Conservation (phyloP, 371 early-diverging fungal species). For the Mucor racemosus region DNA sequence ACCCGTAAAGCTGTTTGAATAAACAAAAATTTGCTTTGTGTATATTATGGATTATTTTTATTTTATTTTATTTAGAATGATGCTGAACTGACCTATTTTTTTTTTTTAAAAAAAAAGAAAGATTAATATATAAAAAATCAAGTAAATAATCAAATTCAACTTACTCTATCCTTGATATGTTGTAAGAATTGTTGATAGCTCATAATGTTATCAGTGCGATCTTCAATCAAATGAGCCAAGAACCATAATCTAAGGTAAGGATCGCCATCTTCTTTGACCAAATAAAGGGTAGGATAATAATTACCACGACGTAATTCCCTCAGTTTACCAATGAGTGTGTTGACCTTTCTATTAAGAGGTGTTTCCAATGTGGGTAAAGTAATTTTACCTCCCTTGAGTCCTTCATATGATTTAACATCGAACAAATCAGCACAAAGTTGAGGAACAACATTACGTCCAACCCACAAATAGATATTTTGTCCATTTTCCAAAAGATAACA, state of each 20-base stretch:
- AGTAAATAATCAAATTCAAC: slow-evolving; percentile 1
- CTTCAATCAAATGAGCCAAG: slow-evolving; percentile 72
- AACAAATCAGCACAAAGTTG: slow-evolving; percentile 64
- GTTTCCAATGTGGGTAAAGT: background rate
- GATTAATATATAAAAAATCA: background rate
- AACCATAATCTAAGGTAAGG: slow-evolving; percentile 63
- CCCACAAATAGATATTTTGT: slow-evolving; percentile 73
- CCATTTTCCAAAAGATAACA: slow-evolving; percentile 77
- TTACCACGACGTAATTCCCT: slow-evolving; percentile 34
- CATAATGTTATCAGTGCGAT: slow-evolving; percentile 63
- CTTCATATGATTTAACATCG: slow-evolving; percentile 39
- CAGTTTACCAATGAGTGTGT: slow-evolving; percentile 37
- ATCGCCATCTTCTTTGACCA: slow-evolving; percentile 82
- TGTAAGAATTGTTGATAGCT: slow-evolving; percentile 87
- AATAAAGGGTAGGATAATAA: slow-evolving; percentile 46
- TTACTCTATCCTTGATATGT: slow-evolving; percentile 67
- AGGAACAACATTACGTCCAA: slow-evolving; percentile 71
- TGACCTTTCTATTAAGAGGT: slow-evolving; percentile 11
- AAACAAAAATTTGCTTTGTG: background rate
- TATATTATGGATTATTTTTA: slow-evolving; percentile 4
- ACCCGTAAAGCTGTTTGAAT: background rate
- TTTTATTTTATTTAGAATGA: slow-evolving; percentile 33
- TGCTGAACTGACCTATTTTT: slow-evolving; percentile 15
- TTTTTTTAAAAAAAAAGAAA: too few species aligned
- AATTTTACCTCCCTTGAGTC: slow-evolving; percentile 42